A percentile compares a stretch with the other conserved stretches of the same genome.
These are phyloP conservation scores for Tulasnella sp. DNA, from an alignment of 768 basidiomycete species.

Conservation along the genomic window DNA sequence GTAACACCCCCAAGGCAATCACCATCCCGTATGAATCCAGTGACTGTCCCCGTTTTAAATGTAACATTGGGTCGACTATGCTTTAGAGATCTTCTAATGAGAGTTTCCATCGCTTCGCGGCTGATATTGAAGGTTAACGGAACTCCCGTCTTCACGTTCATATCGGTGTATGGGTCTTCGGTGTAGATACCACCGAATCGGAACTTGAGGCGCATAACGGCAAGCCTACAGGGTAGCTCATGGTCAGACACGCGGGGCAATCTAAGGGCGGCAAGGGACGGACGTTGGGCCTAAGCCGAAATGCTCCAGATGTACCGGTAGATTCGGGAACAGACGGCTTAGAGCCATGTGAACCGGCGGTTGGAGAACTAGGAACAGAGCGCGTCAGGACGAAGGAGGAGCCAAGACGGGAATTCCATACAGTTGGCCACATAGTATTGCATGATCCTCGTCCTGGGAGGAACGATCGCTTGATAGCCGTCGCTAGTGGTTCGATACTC, in stretches of 20 bases:
- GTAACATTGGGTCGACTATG: background rate
- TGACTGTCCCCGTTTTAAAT: constrained; percentile 6
- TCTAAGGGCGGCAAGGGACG: background rate
- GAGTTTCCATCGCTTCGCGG: background rate
- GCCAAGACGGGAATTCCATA: background rate
- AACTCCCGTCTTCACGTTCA: background rate
- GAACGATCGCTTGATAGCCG: background rate
- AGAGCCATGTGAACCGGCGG: background rate
- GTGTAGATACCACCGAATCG: background rate
- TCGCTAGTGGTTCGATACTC: background rate
- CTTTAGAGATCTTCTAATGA: background rate
- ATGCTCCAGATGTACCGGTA: background rate
- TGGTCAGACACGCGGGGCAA: background rate
- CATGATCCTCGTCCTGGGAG: background rate
- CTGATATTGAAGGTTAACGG: background rate
- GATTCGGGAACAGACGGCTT: background rate
- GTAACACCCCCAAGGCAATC: background rate
- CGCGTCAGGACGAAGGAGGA: background rate
- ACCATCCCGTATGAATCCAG: background rate
- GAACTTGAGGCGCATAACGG: background rate
- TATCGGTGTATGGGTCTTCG: background rate
- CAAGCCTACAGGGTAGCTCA: background rate
- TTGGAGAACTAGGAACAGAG: background rate
- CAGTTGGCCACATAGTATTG: constrained; percentile 7
- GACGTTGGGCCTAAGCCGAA: background rate